phyloP scores from a whole-genome alignment of 2,329 filamentous ascomycete genomes.

The Zymoseptoria tritici region DNA sequence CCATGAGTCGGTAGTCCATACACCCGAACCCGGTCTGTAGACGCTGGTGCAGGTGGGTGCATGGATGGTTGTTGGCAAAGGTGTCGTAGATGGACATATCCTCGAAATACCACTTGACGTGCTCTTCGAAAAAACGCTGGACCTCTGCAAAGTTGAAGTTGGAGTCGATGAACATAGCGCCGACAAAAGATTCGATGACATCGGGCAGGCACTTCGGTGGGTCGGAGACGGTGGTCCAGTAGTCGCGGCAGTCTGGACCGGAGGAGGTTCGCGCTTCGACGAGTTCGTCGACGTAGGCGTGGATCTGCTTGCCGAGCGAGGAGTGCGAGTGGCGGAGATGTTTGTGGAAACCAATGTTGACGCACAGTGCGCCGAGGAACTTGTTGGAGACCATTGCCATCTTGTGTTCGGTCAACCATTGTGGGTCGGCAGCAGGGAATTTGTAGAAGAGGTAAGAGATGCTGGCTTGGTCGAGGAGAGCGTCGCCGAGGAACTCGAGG shows the following conservation, averaged over 20 bases:
- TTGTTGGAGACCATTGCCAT: conserved; percentile 99
- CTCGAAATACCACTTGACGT: conserved; percentile 70
- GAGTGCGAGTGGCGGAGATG: conserved; percentile 54
- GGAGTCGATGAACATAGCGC: conserved; percentile 86
- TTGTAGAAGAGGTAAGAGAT: conserved; percentile 73
- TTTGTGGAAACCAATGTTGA: conserved; percentile 67
- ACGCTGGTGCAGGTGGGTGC: conserved; percentile 59
- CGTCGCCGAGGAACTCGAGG: conserved; percentile 85
- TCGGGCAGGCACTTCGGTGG: conserved; percentile 78
- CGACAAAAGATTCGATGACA: conserved; percentile 80
- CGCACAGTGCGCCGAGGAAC: conserved; percentile 76
- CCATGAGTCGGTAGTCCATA: conserved; percentile 49
- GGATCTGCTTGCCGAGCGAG: conserved; percentile 45
- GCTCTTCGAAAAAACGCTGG: conserved; percentile 65
- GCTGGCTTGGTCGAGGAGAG: conserved; percentile 76
- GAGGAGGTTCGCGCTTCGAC: conserved; percentile 44
- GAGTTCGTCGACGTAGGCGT: conserved; percentile 51
- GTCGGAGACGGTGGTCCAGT: conserved; percentile 57
- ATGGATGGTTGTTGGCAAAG: conserved; percentile 77
- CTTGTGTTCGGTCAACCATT: conserved; percentile 98
- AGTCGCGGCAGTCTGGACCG: conserved; percentile 50
- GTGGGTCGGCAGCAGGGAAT: conserved; percentile 74
- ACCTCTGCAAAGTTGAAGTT: conserved; percentile 69
- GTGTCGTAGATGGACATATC: conserved; percentile 84
- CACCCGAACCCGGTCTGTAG: conserved; percentile 62